Evolutionary conservation across 208 protist species (phyloP), one percentile per base, ranked within the genome.

Genomic region (Wallacemonas sp.): DNA sequence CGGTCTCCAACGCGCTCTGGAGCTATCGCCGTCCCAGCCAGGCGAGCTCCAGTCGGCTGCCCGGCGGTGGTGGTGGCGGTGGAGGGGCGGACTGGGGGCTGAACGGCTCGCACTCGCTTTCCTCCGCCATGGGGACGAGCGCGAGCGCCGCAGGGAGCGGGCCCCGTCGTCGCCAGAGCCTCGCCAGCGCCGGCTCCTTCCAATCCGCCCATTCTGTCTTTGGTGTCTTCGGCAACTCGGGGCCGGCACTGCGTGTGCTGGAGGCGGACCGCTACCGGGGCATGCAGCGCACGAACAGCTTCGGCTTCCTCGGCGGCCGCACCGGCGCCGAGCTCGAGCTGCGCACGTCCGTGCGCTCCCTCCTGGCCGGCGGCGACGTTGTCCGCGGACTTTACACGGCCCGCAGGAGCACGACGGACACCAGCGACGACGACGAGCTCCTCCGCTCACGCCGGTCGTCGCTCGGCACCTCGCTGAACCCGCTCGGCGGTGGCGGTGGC

Each of bases 251-350:
- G 52, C 52, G 52, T 8, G 52, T 23, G 29, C 52, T 59, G 16
- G 52, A 59, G 52, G 52, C 12, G 52, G 52, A 59, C n/a, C 52
- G 52, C 31, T 55, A 55, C 20, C 48, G 18, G 5, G 48, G 48
- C 48, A 55, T 55, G 48, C 4, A 32, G 20, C 48, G 48, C 18
- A 7, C 23, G 20, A 55, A 20, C 48, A 31, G 62, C 48, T 74
- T 74, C 64, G 69, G 64, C 65, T 57, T 57, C 36, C 66, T 36
- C 36, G 63, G 68, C 26, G 67, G 67, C 26, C 64, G 69, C 23
- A 63, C 48, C 4, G 46, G 20, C 12, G 61, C 64, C 48, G 61
- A 42, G 45, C 61, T 67, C 29, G 48, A n/a, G 16, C 31, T 59
- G 52, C 25, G 52, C 16, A 31, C 52, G 5, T 59, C 52, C 31